Base-by-base conservation (phyloP, 129 eudicot species). In the Logfia minima region DNA sequence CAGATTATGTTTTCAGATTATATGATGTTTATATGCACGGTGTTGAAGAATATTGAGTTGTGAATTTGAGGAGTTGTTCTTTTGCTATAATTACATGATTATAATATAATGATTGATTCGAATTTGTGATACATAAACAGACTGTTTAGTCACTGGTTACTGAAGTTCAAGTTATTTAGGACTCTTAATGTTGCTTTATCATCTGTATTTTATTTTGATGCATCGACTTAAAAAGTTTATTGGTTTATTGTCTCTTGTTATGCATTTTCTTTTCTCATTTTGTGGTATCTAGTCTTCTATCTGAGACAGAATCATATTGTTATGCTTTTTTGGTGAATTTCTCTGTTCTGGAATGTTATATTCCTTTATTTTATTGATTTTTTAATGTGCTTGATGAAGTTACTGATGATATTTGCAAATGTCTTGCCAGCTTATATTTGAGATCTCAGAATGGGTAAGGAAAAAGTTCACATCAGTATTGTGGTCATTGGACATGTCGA, bases 401-500 rank as follows among this genome's bases (percentile, higher is more conserved):
- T 72, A 7, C 78, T 39, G 31, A 61, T 45, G 6, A 4, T 43
- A 3, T 1, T 45, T 45, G 8, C 4, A n/a, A 16, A 1, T 63
- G 21, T 10, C 10, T 23, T 64, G 29, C 5, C 63, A 75, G 71
- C 26, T 41, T 26, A 5, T 17, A n/a, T 2, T 60, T 75, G 62
- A 61, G 10, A 7, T 62, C 14, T 39, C 60, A 26, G 24, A 3
- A 76, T 76, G 80, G 80, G 80, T 48, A 76, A 76, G 14, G 80
- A 76, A 76, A 76, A 76, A 71, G 22, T 52, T 29, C 72, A 76
- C 35, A 76, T 76, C 72, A 76, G 80, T 43, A 76, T 76, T 29
- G 80, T 76, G 17, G 80, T 76, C 53, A 76, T 76, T 51, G 80
- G 80, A 48, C 80, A 76, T 65, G 80, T 76, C 34, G 79, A 75